Evolutionary conservation across 1,284 basidiomycete genomes (phyloP).

Genomic region (Leccinum colubrinum): DNA sequence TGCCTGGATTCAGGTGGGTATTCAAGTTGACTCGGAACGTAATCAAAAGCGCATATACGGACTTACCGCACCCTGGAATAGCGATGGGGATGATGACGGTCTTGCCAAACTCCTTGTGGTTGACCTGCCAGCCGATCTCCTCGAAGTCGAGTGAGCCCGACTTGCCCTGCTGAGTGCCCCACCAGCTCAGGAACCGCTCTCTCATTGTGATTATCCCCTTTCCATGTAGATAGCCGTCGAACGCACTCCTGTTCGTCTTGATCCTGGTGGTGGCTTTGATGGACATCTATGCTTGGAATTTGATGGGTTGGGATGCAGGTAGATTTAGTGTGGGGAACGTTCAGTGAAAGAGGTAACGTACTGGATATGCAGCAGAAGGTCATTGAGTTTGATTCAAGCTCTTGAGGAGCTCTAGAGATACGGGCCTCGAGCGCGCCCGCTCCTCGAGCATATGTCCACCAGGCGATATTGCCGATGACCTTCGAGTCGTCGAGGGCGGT

Average conservation of each 20-base stretch:
- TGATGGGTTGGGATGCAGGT: no score
- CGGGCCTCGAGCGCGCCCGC: no score
- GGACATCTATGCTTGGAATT: no score
- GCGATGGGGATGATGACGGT: slow-evolving; percentile 88
- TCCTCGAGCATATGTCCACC: no score
- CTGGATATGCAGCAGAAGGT: no score
- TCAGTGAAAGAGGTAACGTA: no score
- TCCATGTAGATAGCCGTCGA: slow-evolving; percentile 66
- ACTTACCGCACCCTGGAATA: slow-evolving; percentile 88
- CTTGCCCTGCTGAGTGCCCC: slow-evolving; percentile 48
- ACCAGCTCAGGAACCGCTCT: slow-evolving; percentile 77
- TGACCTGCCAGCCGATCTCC: slow-evolving; percentile 11
- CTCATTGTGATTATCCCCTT: slow-evolving; percentile 85
- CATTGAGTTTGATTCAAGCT: no score
- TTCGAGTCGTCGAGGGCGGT: no score
- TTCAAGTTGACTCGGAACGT: background rate
- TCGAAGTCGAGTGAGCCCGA: slow-evolving; percentile 30
- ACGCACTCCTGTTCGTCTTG: slow-evolving; percentile 56
- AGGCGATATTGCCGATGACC: no score
- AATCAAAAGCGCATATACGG: background rate
- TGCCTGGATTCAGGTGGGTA: slow-evolving; percentile 50
- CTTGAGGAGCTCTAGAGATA: no score
- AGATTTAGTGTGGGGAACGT: no score
- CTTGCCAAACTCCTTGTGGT: slow-evolving; percentile 55
- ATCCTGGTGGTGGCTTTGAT: slow-evolving; percentile 38